Conservation (phyloP, 148 eudicot genomes). For the Simmondsia chinensis region DNA sequence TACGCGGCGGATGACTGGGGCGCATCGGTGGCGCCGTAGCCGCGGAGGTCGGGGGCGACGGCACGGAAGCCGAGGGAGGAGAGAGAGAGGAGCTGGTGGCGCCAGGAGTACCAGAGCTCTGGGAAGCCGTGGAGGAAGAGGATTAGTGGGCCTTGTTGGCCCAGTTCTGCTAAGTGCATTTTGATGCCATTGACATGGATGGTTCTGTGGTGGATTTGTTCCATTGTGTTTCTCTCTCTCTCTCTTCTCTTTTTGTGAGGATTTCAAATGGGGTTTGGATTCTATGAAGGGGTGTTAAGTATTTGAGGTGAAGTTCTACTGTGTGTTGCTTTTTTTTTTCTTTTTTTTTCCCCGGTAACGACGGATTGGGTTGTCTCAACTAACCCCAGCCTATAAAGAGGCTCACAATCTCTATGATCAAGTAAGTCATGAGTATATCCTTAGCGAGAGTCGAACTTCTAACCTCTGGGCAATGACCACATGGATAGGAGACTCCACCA, state of each 20-base stretch:
- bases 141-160: conserved; percentile 29
- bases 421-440: too few relatives aligned
- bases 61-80: conserved; percentile 48
- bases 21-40: conserved; percentile 57
- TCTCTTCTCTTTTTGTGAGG: conserved; percentile 2
- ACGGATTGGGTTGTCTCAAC: too few relatives aligned
- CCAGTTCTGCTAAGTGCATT: conserved; percentile 48
- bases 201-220: conserved; percentile 30
- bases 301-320: too few relatives aligned
- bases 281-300: too few relatives aligned
- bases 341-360: too few relatives aligned
- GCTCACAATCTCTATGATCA: too few relatives aligned
- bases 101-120: conserved; percentile 59
- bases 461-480: too few relatives aligned
- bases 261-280: too few relatives aligned
- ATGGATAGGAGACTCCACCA: too few relatives aligned
- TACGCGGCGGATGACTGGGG: conserved; percentile 27
- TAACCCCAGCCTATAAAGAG: too few relatives aligned
- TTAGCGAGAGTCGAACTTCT: too few relatives aligned
- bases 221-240: conserved; percentile 20
- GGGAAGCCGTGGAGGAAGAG: conserved; percentile 59
- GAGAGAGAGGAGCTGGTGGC: conserved; percentile 36
- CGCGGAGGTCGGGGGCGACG: conserved; percentile 56
- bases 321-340: too few relatives aligned
- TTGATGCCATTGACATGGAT: conserved; percentile 31